Conservation (phyloP, 148 eudicot genomes). For the Talinum fruticosum region DNA sequence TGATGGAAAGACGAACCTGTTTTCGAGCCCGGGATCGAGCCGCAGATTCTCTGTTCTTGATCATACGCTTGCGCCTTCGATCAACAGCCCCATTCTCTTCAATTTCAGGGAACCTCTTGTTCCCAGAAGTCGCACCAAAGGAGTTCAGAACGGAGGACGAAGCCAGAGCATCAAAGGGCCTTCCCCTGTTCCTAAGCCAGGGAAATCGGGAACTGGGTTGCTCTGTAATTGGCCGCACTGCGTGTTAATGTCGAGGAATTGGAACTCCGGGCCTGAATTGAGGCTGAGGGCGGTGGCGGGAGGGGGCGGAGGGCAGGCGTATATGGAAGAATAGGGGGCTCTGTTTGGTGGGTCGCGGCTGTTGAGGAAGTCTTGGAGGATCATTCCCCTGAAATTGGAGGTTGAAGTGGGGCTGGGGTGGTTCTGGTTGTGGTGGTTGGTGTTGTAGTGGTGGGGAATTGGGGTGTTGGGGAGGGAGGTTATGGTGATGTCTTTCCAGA, state of each 20-base stretch:
- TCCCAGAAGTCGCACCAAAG: slow-evolving; percentile 9
- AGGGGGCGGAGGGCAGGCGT: slow-evolving; percentile 6
- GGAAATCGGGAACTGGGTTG: neutral
- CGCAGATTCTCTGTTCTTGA: slow-evolving; percentile 52
- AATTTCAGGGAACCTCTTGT: slow-evolving; percentile 24
- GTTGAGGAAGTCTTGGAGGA: slow-evolving; percentile 41
- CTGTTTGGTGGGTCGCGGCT: slow-evolving; percentile 10
- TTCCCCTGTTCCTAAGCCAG: neutral
- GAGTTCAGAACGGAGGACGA: slow-evolving; percentile 13
- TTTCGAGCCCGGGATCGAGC: slow-evolving; percentile 48
- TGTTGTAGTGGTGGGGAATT: neutral
- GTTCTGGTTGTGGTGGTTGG: no score
- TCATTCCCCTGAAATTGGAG: slow-evolving; percentile 7
- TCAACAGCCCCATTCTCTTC: slow-evolving; percentile 24
- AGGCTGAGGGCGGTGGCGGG: slow-evolving; percentile 25
- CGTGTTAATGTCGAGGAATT: slow-evolving; percentile 1
- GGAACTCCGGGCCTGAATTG: slow-evolving; percentile 25
- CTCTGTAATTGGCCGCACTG: slow-evolving; percentile 1
- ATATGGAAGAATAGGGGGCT: neutral
- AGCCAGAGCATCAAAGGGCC: slow-evolving; percentile 24
- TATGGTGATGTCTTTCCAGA: slow-evolving; percentile 37
- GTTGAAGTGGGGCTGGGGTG: neutral
- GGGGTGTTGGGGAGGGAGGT: slow-evolving; percentile 29
- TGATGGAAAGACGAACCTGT: slow-evolving; percentile 25
- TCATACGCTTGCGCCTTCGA: slow-evolving; percentile 38